A percentile compares a stretch with the other conserved stretches of the same genome.
phyloP scores from a whole-genome alignment of 345 rosid species.

The Bruguiera parviflora region DNA sequence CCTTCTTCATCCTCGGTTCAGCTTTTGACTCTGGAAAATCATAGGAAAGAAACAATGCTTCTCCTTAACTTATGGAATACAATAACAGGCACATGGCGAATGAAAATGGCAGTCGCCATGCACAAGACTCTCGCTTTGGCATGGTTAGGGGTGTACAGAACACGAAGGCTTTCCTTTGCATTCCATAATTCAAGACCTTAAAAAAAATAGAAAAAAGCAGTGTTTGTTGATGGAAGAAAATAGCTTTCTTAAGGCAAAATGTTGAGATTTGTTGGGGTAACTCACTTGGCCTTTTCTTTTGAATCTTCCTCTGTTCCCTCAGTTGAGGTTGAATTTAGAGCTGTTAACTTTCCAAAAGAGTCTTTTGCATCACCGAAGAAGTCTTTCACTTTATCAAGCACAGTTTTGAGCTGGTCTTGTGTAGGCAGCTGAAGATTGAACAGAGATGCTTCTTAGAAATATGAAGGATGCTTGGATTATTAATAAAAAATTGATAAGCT shows the following conservation, averaged over 20 bases:
- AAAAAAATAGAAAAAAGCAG: background rate
- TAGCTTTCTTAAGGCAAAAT: background rate
- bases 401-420: conserved; percentile 77
- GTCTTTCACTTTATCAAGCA: conserved; percentile 81
- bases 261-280: background rate
- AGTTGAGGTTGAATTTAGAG: conserved; percentile 36
- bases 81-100: background rate
- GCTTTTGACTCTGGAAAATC: conserved; percentile 34
- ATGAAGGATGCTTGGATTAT: background rate
- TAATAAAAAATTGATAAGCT: background rate
- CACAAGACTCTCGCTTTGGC: too few species aligned
- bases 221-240: too few species aligned
- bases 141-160: too few species aligned
- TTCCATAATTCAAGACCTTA: too few species aligned
- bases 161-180: too few species aligned
- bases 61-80: background rate
- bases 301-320: conserved; percentile 53
- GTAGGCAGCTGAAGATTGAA: conserved; percentile 71
- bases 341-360: conserved; percentile 74
- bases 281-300: conserved; percentile 64
- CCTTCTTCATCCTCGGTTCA: conserved; percentile 15
- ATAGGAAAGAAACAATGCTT: background rate
- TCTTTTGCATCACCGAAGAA: conserved; percentile 90
- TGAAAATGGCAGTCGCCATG: background rate
- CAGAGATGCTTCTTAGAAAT: background rate